Base-by-base conservation (phyloP, 805 yeast species). In the Myxozyma sirexii region DNA sequence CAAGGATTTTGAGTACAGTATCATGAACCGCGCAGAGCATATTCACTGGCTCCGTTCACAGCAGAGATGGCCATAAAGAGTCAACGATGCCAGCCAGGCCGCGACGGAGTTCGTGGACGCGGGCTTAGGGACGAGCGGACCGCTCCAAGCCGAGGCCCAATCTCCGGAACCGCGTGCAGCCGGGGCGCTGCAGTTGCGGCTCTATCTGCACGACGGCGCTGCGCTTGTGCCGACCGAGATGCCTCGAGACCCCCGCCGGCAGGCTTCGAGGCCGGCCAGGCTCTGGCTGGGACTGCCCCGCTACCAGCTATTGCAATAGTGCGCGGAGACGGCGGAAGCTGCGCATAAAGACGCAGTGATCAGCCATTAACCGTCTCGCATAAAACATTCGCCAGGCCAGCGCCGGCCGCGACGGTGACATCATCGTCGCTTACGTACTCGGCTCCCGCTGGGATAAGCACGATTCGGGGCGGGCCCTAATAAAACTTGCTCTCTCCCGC, bases 121-220 rank as follows among this genome's bases (percentile, higher is more conserved):
- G 27, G 51, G 29, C n/a, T 4, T 23, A 47, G 41, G 51, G 48
- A 33, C 51, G 53, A 48, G 53, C 53, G 53, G 53, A 48, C 53
- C 53, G 53, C 53, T 37, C 53, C 53, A 48, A 48, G 53, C 53
- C 53, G 53, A 48, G 53, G n/a, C n/a, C n/a, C n/a, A n/a, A n/a
- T n/a, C n/a, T n/a, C n/a, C n/a, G n/a, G n/a, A n/a, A n/a, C n/a
- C n/a, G n/a, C n/a, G n/a, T n/a, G n/a, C n/a, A n/a, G n/a, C n/a
- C n/a, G n/a, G n/a, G n/a, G n/a, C n/a, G n/a, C n/a, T n/a, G 15
- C 35, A 7, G 21, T 37, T 37, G 23, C 7, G 33, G 17, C 17
- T 21, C 1, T 23, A 38, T 38, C 2, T 23, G 27, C n/a, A 6
- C 50, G 15, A 17, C n/a, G 27, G 6, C 6, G 3, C 2, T 2